phyloP scores from a whole-genome alignment of 768 basidiomycete genomes.

The Pluteus cervinus region DNA sequence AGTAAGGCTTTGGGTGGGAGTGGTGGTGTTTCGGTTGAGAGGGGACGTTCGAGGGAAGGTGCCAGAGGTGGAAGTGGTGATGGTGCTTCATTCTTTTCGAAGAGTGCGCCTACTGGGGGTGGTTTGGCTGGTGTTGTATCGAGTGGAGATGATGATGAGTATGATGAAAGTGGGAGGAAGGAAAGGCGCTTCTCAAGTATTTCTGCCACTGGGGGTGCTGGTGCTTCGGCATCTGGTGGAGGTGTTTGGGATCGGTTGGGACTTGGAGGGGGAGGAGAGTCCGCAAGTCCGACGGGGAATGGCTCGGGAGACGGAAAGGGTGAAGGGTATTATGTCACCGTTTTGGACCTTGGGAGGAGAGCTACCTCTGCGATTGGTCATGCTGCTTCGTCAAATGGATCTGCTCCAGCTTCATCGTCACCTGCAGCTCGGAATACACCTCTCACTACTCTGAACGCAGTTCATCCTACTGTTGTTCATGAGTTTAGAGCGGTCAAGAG shows the following conservation, averaged over 20 bases:
- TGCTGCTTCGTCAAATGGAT: too few relatives aligned
- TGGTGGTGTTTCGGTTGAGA: conserved; percentile 9
- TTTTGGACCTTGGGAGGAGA: conserved; percentile 61
- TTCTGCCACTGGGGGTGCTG: conserved; percentile 7
- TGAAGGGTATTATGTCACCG: conserved; percentile 46
- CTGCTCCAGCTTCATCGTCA: too few relatives aligned
- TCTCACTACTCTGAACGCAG: not conserved
- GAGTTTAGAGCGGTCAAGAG: conserved; percentile 45
- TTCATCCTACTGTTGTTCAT: conserved; percentile 26
- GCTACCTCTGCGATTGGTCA: too few relatives aligned
- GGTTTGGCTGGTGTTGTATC: conserved; percentile 13
- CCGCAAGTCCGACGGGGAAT: conserved; percentile 18
- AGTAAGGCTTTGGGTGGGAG: too few relatives aligned
- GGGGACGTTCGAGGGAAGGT: conserved; percentile 1
- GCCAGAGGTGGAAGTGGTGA: conserved; percentile 15
- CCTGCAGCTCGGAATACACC: conserved; percentile 12
- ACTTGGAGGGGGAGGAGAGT: conserved; percentile 3
- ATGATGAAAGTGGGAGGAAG: conserved; percentile 10
- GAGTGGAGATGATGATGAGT: conserved; percentile 2
- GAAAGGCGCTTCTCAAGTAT: conserved; percentile 18
- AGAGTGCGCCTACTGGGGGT: conserved; percentile 61
- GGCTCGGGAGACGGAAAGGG: conserved; percentile 17
- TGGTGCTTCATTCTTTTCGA: conserved; percentile 45
- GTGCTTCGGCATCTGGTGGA: too few relatives aligned
- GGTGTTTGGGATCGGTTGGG: too few relatives aligned